Percentiles rank a stretch among this genome's conserved stretches.
These are phyloP conservation scores for Hypomyces perniciosus DNA, from an alignment of 2,329 filamentous ascomycete genomes.

Conservation along the genomic window DNA sequence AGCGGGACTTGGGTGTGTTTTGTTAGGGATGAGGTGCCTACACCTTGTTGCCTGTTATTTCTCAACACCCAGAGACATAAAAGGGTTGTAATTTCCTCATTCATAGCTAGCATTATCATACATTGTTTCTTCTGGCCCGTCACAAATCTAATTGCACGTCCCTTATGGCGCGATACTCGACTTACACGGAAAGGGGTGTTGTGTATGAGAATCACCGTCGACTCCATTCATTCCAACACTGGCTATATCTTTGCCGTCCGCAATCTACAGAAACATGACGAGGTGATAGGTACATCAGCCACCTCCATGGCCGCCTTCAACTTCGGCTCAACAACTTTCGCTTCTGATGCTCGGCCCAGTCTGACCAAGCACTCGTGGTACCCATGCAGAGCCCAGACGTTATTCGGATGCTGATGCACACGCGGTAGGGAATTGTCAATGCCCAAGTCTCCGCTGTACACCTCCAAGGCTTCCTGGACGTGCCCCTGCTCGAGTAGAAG, in stretches of 20 bases:
- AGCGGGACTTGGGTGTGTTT: too few relatives aligned
- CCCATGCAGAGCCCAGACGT: conserved; percentile 70
- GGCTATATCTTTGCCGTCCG: conserved; percentile 17
- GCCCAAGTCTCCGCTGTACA: conserved; percentile 58
- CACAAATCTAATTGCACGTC: too few relatives aligned
- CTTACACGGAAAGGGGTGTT: too few relatives aligned
- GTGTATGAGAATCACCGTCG: too few relatives aligned
- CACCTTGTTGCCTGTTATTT: too few relatives aligned
- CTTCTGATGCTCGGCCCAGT: conserved; percentile 38
- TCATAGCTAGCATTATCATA: too few relatives aligned
- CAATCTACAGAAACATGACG: conserved; percentile 25
- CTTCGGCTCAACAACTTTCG: conserved; percentile 31
- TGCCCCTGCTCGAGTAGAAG: conserved; percentile 60
- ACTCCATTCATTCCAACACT: neutral
- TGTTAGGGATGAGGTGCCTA: too few relatives aligned
- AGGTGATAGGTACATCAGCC: conserved; percentile 53
- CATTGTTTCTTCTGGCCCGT: too few relatives aligned
- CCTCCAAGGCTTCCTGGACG: conserved; percentile 47
- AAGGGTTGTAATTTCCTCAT: too few relatives aligned
- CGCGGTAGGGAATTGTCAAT: conserved; percentile 55
- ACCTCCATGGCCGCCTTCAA: conserved; percentile 46
- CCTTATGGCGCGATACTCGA: too few relatives aligned
- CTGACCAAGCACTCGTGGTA: conserved; percentile 62
- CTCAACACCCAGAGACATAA: too few relatives aligned
- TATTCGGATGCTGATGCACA: conserved; percentile 61